Evolutionary conservation across 768 basidiomycete species (phyloP).

Genomic region (Dioszegia crocea): DNA sequence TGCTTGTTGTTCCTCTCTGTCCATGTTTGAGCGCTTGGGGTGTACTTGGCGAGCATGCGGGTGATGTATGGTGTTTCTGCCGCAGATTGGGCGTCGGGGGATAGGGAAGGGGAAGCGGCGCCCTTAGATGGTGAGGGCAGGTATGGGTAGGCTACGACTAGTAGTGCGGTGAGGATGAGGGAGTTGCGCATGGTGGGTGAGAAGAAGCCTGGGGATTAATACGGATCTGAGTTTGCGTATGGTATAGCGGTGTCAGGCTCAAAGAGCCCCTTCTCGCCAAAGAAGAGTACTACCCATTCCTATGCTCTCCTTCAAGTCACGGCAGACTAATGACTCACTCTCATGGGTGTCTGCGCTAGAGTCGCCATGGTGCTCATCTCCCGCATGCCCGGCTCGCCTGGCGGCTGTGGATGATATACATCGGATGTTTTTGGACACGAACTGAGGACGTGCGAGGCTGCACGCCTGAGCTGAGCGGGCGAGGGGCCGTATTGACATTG

Average conservation of each 20-base stretch:
- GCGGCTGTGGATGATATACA: not conserved
- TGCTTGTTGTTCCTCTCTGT: slow-evolving; percentile 50
- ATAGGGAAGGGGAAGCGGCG: slow-evolving; percentile 29
- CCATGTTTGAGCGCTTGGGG: slow-evolving; percentile 45
- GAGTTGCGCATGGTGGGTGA: slow-evolving; percentile 47
- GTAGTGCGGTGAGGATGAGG: slow-evolving; percentile 34
- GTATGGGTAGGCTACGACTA: slow-evolving; percentile 42
- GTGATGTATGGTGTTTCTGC: slow-evolving; percentile 39
- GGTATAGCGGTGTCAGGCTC: too few relatives aligned
- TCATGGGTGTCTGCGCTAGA: slow-evolving; percentile 11
- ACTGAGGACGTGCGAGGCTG: not conserved
- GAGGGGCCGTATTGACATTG: not conserved
- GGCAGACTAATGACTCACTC: too few relatives aligned
- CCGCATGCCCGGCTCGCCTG: slow-evolving; percentile 3
- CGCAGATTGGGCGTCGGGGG: slow-evolving; percentile 19
- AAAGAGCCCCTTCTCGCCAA: too few relatives aligned
- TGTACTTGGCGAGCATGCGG: slow-evolving; percentile 42
- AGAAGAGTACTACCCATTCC: too few relatives aligned
- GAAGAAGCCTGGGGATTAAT: slow-evolving; percentile 44
- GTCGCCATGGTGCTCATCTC: slow-evolving; percentile 7
- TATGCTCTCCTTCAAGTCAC: too few relatives aligned
- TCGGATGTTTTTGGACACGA: not conserved
- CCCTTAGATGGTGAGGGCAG: slow-evolving; percentile 41
- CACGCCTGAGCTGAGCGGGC: not conserved
- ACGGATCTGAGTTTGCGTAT: not conserved